Conservation (phyloP, 2,329 filamentous ascomycete species). For the Aureobasidium musti region DNA sequence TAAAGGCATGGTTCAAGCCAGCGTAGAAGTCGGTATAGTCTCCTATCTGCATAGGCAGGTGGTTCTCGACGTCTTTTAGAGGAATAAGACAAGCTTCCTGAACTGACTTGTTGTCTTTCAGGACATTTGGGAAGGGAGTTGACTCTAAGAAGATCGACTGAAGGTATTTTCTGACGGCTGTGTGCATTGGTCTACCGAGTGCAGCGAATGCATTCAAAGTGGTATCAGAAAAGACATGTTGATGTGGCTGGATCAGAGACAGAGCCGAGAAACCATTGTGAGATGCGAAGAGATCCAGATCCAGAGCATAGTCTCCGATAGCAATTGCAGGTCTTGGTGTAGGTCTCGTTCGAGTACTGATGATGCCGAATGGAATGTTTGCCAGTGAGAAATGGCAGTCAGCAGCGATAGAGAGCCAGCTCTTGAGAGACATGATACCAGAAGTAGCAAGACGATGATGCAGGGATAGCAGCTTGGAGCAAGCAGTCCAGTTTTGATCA, state of each 20-base stretch:
- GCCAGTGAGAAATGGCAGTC: conserved; percentile 71
- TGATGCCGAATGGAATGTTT: conserved; percentile 83
- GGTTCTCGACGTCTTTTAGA: conserved; percentile 61
- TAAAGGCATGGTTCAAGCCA: conserved; percentile 75
- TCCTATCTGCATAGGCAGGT: conserved; percentile 75
- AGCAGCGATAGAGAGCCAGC: conserved; percentile 62
- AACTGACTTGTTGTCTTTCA: conserved; percentile 63
- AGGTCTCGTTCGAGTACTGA: conserved; percentile 61
- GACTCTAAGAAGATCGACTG: conserved; percentile 65
- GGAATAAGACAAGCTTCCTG: conserved; percentile 62
- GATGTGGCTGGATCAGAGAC: conserved; percentile 58
- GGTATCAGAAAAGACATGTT: conserved; percentile 63
- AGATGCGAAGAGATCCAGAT: conserved; percentile 64
- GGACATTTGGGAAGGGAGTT: conserved; percentile 61
- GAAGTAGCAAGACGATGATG: neutral
- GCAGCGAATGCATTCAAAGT: conserved; percentile 74
- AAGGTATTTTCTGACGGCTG: conserved; percentile 67
- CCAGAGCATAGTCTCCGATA: conserved; percentile 71
- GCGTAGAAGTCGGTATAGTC: conserved; percentile 89
- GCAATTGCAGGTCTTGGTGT: conserved; percentile 67
- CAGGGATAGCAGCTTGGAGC: neutral
- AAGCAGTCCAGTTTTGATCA: neutral
- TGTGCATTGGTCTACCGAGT: conserved; percentile 67
- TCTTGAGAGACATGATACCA: conserved; percentile 45
- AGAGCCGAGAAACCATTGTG: conserved; percentile 62